Evolutionary conservation across 2,329 filamentous ascomycete genomes (phyloP).

Genomic region (Myriangium duriaei): DNA sequence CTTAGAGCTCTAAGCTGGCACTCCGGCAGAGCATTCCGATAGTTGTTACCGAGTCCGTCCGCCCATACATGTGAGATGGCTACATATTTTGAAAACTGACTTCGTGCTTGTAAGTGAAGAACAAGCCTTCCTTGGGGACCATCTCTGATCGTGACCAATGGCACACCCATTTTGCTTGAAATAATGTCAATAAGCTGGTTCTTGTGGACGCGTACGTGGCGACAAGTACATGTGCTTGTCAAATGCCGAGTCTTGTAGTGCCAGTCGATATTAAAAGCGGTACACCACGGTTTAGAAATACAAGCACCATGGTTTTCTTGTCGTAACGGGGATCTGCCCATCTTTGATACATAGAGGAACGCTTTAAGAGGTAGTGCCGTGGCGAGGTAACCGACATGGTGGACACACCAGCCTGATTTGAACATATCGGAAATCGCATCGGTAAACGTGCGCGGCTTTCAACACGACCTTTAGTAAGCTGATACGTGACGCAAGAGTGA

Average conservation of each 20-base stretch:
- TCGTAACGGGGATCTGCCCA: background rate
- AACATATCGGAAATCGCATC: no score
- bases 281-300: background rate
- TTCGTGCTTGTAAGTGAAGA: background rate
- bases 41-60: slow-evolving; percentile 6
- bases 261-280: background rate
- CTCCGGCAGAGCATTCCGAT: slow-evolving; percentile 1
- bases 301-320: background rate
- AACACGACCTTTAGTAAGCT: no score
- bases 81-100: slow-evolving; percentile 1
- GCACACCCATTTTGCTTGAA: background rate
- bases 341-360: background rate
- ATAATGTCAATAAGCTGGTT: background rate
- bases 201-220: background rate
- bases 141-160: background rate
- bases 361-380: background rate
- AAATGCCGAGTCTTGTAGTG: background rate
- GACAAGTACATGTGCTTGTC: background rate
- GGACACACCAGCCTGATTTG: slow-evolving; percentile 1
- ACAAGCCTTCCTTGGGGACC: background rate
- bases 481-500: no score
- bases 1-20: slow-evolving; percentile 1
- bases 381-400: background rate
- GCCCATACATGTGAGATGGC: slow-evolving; percentile 8
- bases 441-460: no score